Base-by-base conservation (phyloP, 2,329 filamentous ascomycete species). In the Fusarium chuoi region DNA sequence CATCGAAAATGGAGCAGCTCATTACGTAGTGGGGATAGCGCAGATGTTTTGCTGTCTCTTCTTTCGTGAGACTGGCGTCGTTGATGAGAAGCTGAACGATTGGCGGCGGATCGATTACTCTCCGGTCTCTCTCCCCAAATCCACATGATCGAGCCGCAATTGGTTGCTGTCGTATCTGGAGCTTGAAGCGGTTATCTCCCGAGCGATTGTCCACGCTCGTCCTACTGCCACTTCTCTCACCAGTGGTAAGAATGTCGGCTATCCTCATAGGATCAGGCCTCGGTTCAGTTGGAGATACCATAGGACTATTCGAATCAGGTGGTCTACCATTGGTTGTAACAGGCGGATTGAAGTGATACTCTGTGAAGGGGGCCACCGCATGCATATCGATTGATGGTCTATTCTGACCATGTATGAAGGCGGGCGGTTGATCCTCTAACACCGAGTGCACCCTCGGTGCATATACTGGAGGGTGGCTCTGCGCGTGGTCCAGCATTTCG, bases 91-190 rank as follows among this genome's bases (percentile, higher is more conserved):
- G 88, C 79, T 96, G 91, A 28, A 96, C 89, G 78, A 96, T 96
- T 20, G 94, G 94, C 6, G 94, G 94, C 45, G 94, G 94, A 78
- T 96, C 94, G 71, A 96, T 93, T 22, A 95, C 93, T 70, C 94
- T 89, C 44, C 94, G 89, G 79, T 96, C 94, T 73, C 93, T 88
- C 82, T 96, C 94, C 68, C 94, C 94, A 80, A 95, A 96, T 3
- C 94, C 94, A 78, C 94, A 96, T 46, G 93, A 93, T 75, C 94
- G 88, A 60, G 94, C 94, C 3, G 93, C 93, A 24, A 90, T 86
- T 14, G 94, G 94, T 78, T 96, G 93, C 81, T 96, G 94, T 56
- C 94, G 91, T 70, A 96, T 89, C 22, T 51, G 75, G 9, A 84
- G 75, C 10, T 67, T 73, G 64, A 83, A 84, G 15, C 56, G 54